Conservation (phyloP, 2,329 filamentous ascomycete genomes). For the Xylogone sp. region DNA sequence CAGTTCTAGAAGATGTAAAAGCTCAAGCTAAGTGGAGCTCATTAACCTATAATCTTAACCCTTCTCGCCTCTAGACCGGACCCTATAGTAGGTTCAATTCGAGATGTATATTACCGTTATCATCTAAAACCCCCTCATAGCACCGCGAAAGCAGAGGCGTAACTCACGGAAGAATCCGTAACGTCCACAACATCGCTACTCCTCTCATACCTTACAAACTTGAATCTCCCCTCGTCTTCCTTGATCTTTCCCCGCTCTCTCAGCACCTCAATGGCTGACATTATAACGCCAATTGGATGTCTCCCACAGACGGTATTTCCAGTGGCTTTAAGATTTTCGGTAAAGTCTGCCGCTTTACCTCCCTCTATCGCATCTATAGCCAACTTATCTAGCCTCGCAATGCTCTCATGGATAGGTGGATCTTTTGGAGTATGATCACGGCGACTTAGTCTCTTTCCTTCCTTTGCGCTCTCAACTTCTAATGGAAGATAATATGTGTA, state of each 20-base stretch:
- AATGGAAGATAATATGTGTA: conserved; percentile 75
- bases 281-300: conserved; percentile 88
- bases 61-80: too few species aligned
- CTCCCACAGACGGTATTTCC: conserved; percentile 91
- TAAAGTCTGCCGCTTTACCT: conserved; percentile 67
- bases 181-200: conserved; percentile 69
- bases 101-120: background rate
- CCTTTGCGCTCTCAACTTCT: conserved; percentile 36
- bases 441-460: conserved; percentile 30
- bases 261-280: conserved; percentile 78
- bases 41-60: too few species aligned
- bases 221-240: conserved; percentile 42
- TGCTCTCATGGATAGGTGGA: conserved; percentile 75
- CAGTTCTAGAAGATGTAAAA: too few species aligned
- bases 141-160: conserved; percentile 86
- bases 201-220: conserved; percentile 81
- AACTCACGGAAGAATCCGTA: conserved; percentile 84
- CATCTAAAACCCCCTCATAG: conserved; percentile 45
- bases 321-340: conserved; percentile 65
- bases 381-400: conserved; percentile 71
- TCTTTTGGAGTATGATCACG: conserved; percentile 31
- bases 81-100: background rate
- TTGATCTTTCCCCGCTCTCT: conserved; percentile 33
- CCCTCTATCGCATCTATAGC: conserved; percentile 83
- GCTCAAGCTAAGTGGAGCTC: too few species aligned